Evolutionary conservation across 257 asterid genomes (phyloP).

Genomic region (Solanum paucissectum): DNA sequence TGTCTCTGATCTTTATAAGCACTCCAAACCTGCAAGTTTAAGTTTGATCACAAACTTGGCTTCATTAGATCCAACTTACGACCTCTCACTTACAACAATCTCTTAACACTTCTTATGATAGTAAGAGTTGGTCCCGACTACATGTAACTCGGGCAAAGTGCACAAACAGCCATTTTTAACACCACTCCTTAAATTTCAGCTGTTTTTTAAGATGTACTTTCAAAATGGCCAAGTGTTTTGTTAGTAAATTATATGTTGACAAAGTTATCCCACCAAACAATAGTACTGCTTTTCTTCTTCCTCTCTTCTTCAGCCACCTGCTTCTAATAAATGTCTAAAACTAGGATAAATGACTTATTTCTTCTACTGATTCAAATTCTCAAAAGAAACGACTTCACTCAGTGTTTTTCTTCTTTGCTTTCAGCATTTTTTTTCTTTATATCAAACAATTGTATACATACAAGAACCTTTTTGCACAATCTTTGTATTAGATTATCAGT

Average conservation of each 20-base stretch:
- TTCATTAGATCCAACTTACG: not conserved
- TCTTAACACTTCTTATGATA: not conserved
- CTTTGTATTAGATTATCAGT: not conserved
- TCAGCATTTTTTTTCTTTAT: not conserved
- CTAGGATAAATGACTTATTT: not conserved
- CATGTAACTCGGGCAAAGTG: not conserved
- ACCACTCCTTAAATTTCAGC: not conserved
- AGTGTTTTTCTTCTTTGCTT: not conserved
- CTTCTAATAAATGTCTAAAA: not conserved
- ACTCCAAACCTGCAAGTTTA: constrained; percentile 73
- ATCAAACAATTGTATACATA: not conserved
- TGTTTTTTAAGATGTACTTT: not conserved
- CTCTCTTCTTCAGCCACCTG: not conserved
- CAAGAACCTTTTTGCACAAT: not conserved
- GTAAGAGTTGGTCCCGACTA: not conserved
- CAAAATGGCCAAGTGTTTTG: not conserved
- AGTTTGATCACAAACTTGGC: not conserved
- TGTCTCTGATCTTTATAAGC: constrained; percentile 97
- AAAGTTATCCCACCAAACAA: not conserved
- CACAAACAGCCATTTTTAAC: not conserved
- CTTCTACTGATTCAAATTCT: not conserved
- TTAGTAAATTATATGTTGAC: not conserved
- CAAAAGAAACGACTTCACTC: not conserved
- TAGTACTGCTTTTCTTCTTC: not conserved
- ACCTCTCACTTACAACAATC: not conserved